phyloP scores from a whole-genome alignment of 257 asterid genomes.

The Solanum clarkiae region DNA sequence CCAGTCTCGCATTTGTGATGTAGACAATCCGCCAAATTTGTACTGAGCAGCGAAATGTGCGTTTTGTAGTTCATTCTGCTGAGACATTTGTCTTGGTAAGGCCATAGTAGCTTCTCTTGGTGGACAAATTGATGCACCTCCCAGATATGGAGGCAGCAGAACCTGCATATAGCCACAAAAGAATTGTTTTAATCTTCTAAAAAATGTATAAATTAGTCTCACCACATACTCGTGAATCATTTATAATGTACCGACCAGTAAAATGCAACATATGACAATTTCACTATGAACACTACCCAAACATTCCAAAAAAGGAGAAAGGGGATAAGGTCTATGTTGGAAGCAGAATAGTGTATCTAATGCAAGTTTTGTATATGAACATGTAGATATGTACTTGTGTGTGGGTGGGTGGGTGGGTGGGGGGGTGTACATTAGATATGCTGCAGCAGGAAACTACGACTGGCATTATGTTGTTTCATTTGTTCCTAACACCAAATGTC shows the following conservation, averaged over 20 bases:
- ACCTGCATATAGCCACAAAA: slow-evolving; percentile 19
- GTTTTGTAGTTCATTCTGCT: slow-evolving; percentile 8
- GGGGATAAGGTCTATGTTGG: not conserved
- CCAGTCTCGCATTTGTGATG: slow-evolving; percentile 22
- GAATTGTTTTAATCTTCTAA: not conserved
- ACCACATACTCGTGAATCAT: not conserved
- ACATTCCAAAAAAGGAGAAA: not conserved
- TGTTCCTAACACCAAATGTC: not conserved
- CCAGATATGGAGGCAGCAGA: slow-evolving; percentile 31
- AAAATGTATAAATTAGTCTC: not conserved
- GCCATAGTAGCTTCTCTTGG: slow-evolving; percentile 5
- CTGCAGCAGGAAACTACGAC: not conserved
- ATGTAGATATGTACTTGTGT: not conserved
- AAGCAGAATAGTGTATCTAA: not conserved
- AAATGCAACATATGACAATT: not conserved
- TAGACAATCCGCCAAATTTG: slow-evolving; percentile 13
- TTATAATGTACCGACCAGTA: not conserved
- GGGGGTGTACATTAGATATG: no score
- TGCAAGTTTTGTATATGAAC: not conserved
- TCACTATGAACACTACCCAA: not conserved
- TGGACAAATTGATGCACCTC: slow-evolving; percentile 7
- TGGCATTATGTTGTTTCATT: not conserved
- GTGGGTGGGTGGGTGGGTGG: not conserved
- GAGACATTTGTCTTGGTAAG: slow-evolving; percentile 7
- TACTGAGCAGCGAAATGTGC: slow-evolving; percentile 20